Evolutionary conservation across 2,329 filamentous ascomycete species (phyloP).

Genomic region (Periglandula ipomoeae): DNA sequence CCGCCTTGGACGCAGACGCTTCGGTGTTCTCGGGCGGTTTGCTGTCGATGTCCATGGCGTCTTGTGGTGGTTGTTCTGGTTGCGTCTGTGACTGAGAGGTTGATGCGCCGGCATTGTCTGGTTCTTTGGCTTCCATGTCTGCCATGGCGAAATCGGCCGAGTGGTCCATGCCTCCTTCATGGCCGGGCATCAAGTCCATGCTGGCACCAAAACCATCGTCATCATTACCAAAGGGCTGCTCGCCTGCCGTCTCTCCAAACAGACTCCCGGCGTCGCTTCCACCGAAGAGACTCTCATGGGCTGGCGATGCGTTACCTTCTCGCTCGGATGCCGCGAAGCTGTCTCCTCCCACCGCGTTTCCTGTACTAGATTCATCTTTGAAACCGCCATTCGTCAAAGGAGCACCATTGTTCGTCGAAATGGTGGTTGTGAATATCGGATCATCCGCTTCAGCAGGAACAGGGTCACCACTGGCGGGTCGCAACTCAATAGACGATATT

Average conservation of each 20-base stretch:
- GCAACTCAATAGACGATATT: constrained; percentile 78
- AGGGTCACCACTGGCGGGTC: constrained; percentile 65
- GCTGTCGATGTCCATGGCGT: constrained; percentile 11
- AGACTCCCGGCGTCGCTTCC: constrained; percentile 73
- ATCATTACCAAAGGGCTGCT: constrained; percentile 63
- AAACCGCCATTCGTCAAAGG: constrained; percentile 43
- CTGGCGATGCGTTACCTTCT: constrained; percentile 56
- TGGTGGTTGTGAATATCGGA: constrained; percentile 52
- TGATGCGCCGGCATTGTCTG: not conserved
- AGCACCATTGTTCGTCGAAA: constrained; percentile 64
- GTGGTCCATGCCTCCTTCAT: constrained; percentile 32
- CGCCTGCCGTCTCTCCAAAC: constrained; percentile 66
- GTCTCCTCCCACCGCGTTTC: constrained; percentile 10
- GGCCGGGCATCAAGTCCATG: constrained; percentile 46
- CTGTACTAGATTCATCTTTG: constrained; percentile 14
- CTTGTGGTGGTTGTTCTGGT: constrained; percentile 1
- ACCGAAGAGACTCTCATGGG: constrained; percentile 73
- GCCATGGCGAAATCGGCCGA: constrained; percentile 35
- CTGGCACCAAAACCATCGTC: constrained; percentile 76
- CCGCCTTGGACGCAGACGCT: not conserved
- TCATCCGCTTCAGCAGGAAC: constrained; percentile 67
- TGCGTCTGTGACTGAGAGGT: constrained; percentile 1
- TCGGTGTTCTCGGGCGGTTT: not conserved
- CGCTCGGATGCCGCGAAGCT: constrained; percentile 16
- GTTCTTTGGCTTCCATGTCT: constrained; percentile 15